Conservation (phyloP, 495 filamentous ascomycete species). For the Jackrogersella multiformis region DNA sequence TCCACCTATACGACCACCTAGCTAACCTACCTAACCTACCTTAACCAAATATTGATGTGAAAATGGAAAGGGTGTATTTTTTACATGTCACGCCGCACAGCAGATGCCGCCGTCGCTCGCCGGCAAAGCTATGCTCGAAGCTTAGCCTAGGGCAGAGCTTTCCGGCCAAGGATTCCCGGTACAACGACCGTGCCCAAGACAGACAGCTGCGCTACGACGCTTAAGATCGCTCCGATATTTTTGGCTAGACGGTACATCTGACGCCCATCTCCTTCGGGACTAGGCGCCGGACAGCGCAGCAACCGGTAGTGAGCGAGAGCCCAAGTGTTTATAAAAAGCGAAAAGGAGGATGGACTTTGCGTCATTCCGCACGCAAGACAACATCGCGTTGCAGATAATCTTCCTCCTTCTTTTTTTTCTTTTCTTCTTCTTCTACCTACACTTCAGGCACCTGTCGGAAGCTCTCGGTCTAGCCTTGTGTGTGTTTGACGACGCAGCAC, state of each 20-base stretch:
- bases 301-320: constrained; percentile 26
- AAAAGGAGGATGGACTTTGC: constrained; percentile 28
- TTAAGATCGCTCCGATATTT: constrained; percentile 44
- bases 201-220: constrained; percentile 43
- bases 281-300: constrained; percentile 38
- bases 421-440: constrained; percentile 4
- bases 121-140: constrained; percentile 40
- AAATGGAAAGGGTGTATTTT: neutral
- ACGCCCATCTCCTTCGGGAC: constrained; percentile 41
- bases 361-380: constrained; percentile 35
- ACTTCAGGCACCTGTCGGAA: constrained; percentile 38
- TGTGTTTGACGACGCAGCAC: constrained; percentile 1
- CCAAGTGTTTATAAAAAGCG: constrained; percentile 17
- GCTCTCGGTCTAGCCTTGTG: constrained; percentile 36
- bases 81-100: constrained; percentile 29
- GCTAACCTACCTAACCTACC: neutral
- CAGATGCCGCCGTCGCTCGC: constrained; percentile 41
- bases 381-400: constrained; percentile 25
- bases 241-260: constrained; percentile 41
- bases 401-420: neutral
- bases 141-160: constrained; percentile 41
- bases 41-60: constrained; percentile 1
- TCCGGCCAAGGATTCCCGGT: constrained; percentile 43
- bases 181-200: constrained; percentile 43
- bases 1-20: constrained; percentile 19